Percentiles rank a stretch among this genome's conserved stretches.
These are phyloP conservation scores for Phytophthora pinifolia DNA, from an alignment of 352 stramenopile genomes.

Conservation along the genomic window DNA sequence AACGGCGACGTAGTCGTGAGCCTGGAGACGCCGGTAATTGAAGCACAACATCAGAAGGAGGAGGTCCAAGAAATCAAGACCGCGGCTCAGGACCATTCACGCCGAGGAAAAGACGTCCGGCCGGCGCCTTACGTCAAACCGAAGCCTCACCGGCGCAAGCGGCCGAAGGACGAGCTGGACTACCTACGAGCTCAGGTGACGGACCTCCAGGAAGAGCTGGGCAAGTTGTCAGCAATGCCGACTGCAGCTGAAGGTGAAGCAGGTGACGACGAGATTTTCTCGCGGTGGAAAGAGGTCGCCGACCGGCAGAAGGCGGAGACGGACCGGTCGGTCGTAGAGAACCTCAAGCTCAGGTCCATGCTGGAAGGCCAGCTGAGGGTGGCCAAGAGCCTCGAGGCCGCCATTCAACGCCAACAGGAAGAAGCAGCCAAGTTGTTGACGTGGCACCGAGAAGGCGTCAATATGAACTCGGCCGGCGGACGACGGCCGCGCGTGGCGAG, in stretches of 20 bases:
- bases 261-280: conserved; percentile 21
- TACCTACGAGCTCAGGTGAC: conserved; percentile 27
- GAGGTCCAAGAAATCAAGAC: not conserved
- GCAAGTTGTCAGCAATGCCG: conserved; percentile 12
- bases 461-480: conserved; percentile 2
- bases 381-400: conserved; percentile 27
- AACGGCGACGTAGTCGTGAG: no score
- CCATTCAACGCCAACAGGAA: conserved; percentile 26
- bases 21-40: no score
- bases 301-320: conserved; percentile 24
- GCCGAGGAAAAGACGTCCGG: conserved; percentile 13
- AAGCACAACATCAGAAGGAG: not conserved
- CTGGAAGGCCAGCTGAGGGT: conserved; percentile 32
- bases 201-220: conserved; percentile 28
- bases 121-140: conserved; percentile 10
- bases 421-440: conserved; percentile 18
- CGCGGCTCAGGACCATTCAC: conserved; percentile 3
- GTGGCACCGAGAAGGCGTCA: conserved; percentile 5
- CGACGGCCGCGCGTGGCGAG: conserved; percentile 6
- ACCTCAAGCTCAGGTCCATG: conserved; percentile 31
- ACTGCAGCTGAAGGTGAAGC: not conserved
- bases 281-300: conserved; percentile 26
- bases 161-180: conserved; percentile 37
- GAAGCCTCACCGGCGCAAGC: conserved; percentile 26
- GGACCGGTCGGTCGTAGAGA: conserved; percentile 23